Percentiles rank a stretch among this genome's conserved stretches.
These are phyloP conservation scores for Fagopyrum homotropicum DNA, from an alignment of 148 eudicot genomes.

Conservation along the genomic window DNA sequence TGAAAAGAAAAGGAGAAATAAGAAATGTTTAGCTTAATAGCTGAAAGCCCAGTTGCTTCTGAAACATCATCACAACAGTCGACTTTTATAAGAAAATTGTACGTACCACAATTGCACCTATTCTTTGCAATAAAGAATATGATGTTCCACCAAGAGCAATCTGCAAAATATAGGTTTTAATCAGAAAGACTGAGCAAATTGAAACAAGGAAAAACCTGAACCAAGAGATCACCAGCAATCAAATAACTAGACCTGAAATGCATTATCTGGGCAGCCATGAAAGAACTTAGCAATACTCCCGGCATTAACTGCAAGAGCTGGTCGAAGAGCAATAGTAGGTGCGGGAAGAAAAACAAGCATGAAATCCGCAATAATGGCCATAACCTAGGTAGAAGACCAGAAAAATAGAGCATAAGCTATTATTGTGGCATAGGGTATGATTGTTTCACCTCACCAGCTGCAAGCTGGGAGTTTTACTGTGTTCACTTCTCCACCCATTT, in stretches of 20 bases:
- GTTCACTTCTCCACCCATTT: not conserved
- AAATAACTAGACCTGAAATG: constrained; percentile 61
- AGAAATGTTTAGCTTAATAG: not conserved
- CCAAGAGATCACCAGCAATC: not conserved
- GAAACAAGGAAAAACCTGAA: not conserved
- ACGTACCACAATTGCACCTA: constrained; percentile 82
- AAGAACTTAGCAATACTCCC: constrained; percentile 75
- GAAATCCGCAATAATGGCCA: constrained; percentile 96
- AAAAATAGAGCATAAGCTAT: not conserved
- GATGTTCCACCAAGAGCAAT: constrained; percentile 77
- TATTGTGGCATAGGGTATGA: not conserved
- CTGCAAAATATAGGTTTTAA: constrained; percentile 28
- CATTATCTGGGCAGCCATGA: constrained; percentile 82
- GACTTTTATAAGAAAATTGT: constrained; percentile 2
- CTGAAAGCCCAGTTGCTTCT: not conserved
- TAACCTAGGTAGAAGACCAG: constrained; percentile 48
- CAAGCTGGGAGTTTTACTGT: not conserved
- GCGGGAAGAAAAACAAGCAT: constrained; percentile 99
- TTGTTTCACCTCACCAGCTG: not conserved
- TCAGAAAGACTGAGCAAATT: not conserved
- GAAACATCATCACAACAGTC: not conserved
- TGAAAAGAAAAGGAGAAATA: not conserved
- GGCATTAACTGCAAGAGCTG: constrained; percentile 53
- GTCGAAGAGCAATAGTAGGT: constrained; percentile 78
- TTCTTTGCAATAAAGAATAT: constrained; percentile 69